Evolutionary conservation across 306 rosid species (phyloP).

Genomic region (Lathyrus sativus): DNA sequence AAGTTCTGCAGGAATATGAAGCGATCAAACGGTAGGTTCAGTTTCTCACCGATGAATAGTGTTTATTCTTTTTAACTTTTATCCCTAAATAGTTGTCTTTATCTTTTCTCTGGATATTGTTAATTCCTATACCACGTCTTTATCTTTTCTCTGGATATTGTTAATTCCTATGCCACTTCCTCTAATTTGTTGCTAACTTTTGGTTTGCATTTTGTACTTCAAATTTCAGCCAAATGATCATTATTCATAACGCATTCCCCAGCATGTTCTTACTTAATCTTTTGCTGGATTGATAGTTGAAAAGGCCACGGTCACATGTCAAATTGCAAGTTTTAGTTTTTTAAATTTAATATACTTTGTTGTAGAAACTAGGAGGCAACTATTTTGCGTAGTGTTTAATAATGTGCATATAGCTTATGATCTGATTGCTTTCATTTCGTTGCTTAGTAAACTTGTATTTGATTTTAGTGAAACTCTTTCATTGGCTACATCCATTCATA

Average conservation of each 20-base stretch:
- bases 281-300: slow-evolving; percentile 10
- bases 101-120: too few relatives aligned
- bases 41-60: not conserved
- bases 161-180: too few relatives aligned
- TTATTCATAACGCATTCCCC: not conserved
- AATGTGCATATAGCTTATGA: slow-evolving; percentile 6
- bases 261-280: slow-evolving; percentile 8
- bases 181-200: too few relatives aligned
- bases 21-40: slow-evolving; percentile 65
- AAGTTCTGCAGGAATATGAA: slow-evolving; percentile 84
- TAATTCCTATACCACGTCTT: too few relatives aligned
- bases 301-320: not conserved
- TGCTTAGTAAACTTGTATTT: not conserved
- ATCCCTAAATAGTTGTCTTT: too few relatives aligned
- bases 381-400: not conserved
- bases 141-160: too few relatives aligned
- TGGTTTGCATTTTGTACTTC: too few relatives aligned
- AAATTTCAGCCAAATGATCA: too few relatives aligned
- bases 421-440: not conserved
- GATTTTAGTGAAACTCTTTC: not conserved
- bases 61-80: too few relatives aligned
- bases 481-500: not conserved
- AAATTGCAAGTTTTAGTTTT: not conserved
- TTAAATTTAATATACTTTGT: slow-evolving; percentile 14
- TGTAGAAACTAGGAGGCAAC: slow-evolving; percentile 13